Conservation (phyloP, 371 early-diverging fungal genomes). For the Mucor velutinosus region DNA sequence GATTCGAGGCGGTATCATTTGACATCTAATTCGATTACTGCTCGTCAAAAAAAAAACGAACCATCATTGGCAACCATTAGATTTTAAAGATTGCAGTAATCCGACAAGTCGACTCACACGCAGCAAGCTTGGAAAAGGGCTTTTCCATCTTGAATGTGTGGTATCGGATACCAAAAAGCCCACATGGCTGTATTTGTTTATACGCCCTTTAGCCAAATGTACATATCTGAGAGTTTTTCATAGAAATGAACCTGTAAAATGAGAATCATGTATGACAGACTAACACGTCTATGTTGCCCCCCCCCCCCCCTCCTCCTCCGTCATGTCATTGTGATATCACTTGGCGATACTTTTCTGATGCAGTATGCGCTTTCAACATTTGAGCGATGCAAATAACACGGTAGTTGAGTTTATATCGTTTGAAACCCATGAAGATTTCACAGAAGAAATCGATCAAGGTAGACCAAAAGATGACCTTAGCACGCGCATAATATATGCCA, state of each 20-base stretch:
- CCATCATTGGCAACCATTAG: background rate
- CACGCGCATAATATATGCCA: background rate
- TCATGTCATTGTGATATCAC: background rate
- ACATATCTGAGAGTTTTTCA: background rate
- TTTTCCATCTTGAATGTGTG: background rate
- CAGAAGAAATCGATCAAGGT: background rate
- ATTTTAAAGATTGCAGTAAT: background rate
- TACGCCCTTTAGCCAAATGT: background rate
- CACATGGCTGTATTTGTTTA: background rate
- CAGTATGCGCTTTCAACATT: background rate
- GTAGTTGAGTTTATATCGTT: background rate
- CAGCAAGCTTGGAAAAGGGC: background rate
- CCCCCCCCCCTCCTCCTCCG: too few relatives aligned
- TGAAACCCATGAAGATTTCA: constrained; percentile 1
- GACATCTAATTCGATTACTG: background rate
- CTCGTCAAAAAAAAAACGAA: constrained; percentile 1
- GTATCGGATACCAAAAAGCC: background rate
- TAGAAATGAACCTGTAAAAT: background rate
- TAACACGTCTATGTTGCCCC: background rate
- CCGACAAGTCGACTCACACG: background rate
- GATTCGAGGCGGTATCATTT: background rate
- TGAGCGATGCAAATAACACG: background rate
- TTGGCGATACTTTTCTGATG: background rate
- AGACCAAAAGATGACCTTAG: background rate
- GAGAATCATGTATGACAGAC: background rate